Base-by-base conservation (phyloP, 495 filamentous ascomycete species). In the Hypoxylon perforatum region DNA sequence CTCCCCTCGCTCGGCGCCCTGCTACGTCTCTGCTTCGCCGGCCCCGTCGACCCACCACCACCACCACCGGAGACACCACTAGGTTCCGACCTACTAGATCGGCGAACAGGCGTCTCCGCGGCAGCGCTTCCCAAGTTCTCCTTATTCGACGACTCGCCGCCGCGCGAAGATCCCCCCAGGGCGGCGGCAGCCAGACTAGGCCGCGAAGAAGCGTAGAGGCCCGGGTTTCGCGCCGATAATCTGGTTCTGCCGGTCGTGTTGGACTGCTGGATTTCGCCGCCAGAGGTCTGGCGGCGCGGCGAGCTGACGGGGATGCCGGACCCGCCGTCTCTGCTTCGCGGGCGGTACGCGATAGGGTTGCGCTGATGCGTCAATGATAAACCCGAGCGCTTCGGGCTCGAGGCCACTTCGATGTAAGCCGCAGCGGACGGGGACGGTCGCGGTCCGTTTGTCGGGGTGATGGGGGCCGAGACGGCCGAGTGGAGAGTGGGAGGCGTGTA, bases 401-500 rank as follows among this genome's bases (percentile, higher is more conserved):
- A 65, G 12, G 80, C 78, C 4, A 83, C 73, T 53, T 84, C 81
- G 44, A 83, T 78, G 39, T 76, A 81, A 0, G 80, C n/a, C n/a
- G n/a, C 72, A 1, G 67, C 61, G 2, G 78, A 77, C 42, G 78
- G 76, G 1, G 75, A 68, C 8, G 69, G 67, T 11, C 76, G 77
- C 60, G 80, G 73, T 15, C 71, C 69, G 42, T 82, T 77, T 21
- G 82, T 84, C 0, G 84, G 84, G 1, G 83, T 85, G 12, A 79
- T 78, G 17, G 83, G 83, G 52, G 77, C 67, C 9, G 80, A 79
- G n/a, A 73, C 56, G 50, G 76, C 69, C 14, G 78, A 72, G 14
- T 82, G 78, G 12, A 84, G 70, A 9, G 76, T 76, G 7, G 83
- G 83, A 10, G 83, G 81, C 0, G 82, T 86, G 64, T 78, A 85